phyloP scores from a whole-genome alignment of 208 protist species.

The Crithidia thermophila region DNA sequence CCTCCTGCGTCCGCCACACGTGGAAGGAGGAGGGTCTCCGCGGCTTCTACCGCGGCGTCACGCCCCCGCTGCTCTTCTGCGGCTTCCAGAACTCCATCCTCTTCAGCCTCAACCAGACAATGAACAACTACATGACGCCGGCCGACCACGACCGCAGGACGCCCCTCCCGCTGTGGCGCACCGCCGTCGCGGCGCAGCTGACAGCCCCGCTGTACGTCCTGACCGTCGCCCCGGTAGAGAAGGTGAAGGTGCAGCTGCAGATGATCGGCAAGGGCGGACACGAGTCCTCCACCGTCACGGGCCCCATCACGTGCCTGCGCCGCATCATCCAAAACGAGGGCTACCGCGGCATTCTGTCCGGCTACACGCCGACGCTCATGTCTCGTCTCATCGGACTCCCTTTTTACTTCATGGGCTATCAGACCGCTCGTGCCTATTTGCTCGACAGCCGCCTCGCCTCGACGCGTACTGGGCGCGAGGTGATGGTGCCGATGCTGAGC shows the following conservation, averaged over 20 bases:
- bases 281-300: constrained; percentile 31
- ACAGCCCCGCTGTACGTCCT: constrained; percentile 69
- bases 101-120: constrained; percentile 72
- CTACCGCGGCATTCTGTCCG: constrained; percentile 44
- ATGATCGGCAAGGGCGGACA: constrained; percentile 42
- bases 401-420: constrained; percentile 72
- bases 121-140: constrained; percentile 53
- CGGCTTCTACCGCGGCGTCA: constrained; percentile 72
- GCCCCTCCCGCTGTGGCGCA: constrained; percentile 58
- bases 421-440: constrained; percentile 32
- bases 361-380: constrained; percentile 62
- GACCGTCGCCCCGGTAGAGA: constrained; percentile 62
- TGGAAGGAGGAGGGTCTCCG: constrained; percentile 53
- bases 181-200: constrained; percentile 53
- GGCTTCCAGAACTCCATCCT: constrained; percentile 73
- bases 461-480: constrained; percentile 27
- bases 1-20: constrained; percentile 41
- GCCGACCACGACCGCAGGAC: constrained; percentile 28
- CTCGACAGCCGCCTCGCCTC: constrained; percentile 20
- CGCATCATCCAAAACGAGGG: constrained; percentile 44
- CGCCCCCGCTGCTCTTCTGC: constrained; percentile 52
- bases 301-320: constrained; percentile 46
- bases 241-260: constrained; percentile 74
- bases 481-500: constrained; percentile 59
- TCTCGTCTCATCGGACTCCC: constrained; percentile 69